These are phyloP conservation scores for Heliosperma pusillum DNA, from an alignment of 148 eudicot species.

Conservation along the genomic window DNA sequence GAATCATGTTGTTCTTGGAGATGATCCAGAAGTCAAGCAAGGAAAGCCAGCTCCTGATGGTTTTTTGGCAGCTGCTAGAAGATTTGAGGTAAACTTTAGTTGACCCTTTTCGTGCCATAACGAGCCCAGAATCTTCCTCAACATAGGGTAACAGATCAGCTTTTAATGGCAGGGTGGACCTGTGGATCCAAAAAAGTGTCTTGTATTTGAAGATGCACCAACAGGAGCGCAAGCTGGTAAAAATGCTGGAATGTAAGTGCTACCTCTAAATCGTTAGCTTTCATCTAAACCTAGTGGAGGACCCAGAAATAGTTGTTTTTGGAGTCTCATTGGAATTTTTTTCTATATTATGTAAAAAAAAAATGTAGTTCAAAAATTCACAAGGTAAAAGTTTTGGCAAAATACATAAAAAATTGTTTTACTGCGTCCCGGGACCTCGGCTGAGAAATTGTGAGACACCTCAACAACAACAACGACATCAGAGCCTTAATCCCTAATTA, in stretches of 20 bases:
- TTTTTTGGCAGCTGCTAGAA: slow-evolving; percentile 78
- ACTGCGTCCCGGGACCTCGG: background rate
- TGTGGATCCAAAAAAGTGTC: slow-evolving; percentile 54
- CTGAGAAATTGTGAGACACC: background rate
- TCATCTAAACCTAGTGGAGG: background rate
- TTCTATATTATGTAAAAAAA: no score
- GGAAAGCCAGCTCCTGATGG: slow-evolving; percentile 96
- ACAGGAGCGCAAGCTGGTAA: slow-evolving; percentile 86
- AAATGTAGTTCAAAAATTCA: no score
- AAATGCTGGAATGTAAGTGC: slow-evolving; percentile 92
- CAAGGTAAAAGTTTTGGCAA: background rate
- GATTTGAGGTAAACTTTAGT: slow-evolving; percentile 71
- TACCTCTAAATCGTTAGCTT: background rate
- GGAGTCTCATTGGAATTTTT: background rate
- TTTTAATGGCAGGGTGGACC: slow-evolving; percentile 66
- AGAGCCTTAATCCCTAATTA: no score
- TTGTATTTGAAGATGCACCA: slow-evolving; percentile 97
- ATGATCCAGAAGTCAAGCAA: slow-evolving; percentile 95
- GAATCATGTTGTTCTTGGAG: slow-evolving; percentile 94
- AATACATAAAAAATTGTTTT: background rate
- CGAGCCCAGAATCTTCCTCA: background rate
- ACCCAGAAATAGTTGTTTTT: background rate
- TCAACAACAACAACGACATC: no score
- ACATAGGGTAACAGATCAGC: slow-evolving; percentile 2
- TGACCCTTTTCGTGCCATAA: no score